phyloP scores from a whole-genome alignment of 2,329 filamentous ascomycete genomes.

The Fusarium pilosicola region DNA sequence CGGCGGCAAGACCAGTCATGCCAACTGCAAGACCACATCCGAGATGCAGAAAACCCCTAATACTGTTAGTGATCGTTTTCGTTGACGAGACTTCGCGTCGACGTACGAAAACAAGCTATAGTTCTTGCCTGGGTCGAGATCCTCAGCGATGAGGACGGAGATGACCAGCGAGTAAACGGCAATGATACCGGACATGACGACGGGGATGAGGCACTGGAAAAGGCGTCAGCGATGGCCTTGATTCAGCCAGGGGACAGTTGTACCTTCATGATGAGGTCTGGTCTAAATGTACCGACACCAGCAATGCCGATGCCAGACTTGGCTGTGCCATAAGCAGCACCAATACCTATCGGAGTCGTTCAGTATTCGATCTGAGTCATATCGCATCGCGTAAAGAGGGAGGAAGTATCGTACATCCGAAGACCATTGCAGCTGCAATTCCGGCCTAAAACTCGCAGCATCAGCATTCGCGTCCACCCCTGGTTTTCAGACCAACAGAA shows the following conservation, averaged over 20 bases:
- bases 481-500: background rate
- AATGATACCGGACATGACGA: constrained; percentile 99
- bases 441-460: constrained; percentile 65
- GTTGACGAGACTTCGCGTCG: background rate
- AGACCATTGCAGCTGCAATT: constrained; percentile 84
- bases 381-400: constrained; percentile 17
- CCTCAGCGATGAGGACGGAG: constrained; percentile 92
- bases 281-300: constrained; percentile 84
- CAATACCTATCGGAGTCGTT: constrained; percentile 60
- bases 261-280: constrained; percentile 93
- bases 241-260: background rate
- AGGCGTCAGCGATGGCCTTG: constrained; percentile 19
- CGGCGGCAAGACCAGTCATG: constrained; percentile 90
- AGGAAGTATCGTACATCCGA: constrained; percentile 72
- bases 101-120: constrained; percentile 88
- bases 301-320: constrained; percentile 91
- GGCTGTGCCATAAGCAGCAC: constrained; percentile 87
- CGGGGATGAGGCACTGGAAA: constrained; percentile 80
- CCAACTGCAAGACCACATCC: constrained; percentile 91
- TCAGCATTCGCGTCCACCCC: constrained; percentile 39
- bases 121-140: constrained; percentile 76
- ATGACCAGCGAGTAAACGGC: constrained; percentile 98
- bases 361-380: constrained; percentile 38
- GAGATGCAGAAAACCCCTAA: constrained; percentile 90
- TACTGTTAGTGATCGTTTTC: constrained; percentile 29